Evolutionary conservation across 176 grass and related monocot genomes (phyloP).

Genomic region (Olyra latifolia): DNA sequence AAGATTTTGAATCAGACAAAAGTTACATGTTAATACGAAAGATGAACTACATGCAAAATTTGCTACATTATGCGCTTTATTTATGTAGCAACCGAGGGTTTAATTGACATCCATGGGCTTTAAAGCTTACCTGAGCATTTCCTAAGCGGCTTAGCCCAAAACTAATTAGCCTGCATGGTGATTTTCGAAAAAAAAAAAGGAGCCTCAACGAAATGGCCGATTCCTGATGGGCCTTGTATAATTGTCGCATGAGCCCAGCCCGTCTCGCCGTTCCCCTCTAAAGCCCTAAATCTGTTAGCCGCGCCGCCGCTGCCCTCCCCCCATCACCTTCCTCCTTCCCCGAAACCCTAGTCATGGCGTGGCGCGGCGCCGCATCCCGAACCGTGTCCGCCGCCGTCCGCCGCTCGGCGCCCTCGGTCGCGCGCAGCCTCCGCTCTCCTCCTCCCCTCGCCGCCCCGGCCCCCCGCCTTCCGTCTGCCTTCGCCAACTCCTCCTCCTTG

Average conservation of each 20-base stretch:
- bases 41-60: too few relatives aligned
- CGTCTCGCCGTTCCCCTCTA: not conserved
- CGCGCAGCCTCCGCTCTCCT: slow-evolving; percentile 22
- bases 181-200: too few relatives aligned
- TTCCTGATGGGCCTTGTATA: not conserved
- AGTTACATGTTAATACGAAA: too few relatives aligned
- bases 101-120: too few relatives aligned
- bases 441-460: slow-evolving; percentile 39
- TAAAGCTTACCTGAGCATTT: too few relatives aligned
- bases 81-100: too few relatives aligned
- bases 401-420: slow-evolving; percentile 34
- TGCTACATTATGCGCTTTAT: too few relatives aligned
- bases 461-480: slow-evolving; percentile 42
- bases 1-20: too few relatives aligned
- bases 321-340: not conserved
- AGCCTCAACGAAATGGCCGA: not conserved
- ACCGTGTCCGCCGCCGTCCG: slow-evolving; percentile 55
- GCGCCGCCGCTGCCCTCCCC: not conserved
- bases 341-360: slow-evolving; percentile 63
- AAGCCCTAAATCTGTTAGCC: slow-evolving; percentile 46
- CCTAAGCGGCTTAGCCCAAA: not conserved
- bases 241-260: not conserved
- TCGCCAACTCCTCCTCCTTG: slow-evolving; percentile 24
- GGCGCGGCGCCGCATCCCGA: slow-evolving; percentile 71
- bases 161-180: not conserved